A percentile compares a stretch with the other conserved stretches of the same genome.
These are phyloP conservation scores for Colletotrichum sp. DNA, from an alignment of 2,329 filamentous ascomycete genomes.

Conservation along the genomic window DNA sequence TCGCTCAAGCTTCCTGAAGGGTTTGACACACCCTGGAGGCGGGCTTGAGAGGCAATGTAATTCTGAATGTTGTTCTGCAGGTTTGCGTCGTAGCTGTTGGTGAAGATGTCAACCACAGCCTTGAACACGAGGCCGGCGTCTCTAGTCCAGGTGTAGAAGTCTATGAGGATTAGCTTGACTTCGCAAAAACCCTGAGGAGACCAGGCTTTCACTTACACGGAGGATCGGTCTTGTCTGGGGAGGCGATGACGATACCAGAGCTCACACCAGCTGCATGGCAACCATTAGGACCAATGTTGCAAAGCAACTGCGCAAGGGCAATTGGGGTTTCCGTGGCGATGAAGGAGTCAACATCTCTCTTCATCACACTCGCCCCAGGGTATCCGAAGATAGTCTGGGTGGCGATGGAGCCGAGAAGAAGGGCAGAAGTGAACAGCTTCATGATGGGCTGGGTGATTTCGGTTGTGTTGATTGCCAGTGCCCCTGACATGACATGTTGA, in stretches of 20 bases:
- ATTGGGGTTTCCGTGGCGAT: constrained; percentile 56
- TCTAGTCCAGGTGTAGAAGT: constrained; percentile 81
- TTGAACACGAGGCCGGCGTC: constrained; percentile 77
- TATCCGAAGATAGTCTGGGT: constrained; percentile 56
- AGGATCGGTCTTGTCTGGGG: constrained; percentile 57
- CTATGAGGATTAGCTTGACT: constrained; percentile 40
- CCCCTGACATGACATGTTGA: constrained; percentile 10
- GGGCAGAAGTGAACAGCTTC: constrained; percentile 53
- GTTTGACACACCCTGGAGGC: constrained; percentile 70
- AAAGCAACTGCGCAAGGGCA: constrained; percentile 56
- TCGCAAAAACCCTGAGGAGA: not conserved
- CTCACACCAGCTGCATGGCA: constrained; percentile 51
- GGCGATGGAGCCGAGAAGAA: constrained; percentile 56
- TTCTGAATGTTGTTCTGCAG: constrained; percentile 68
- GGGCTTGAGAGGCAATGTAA: constrained; percentile 71
- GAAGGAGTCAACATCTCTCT: constrained; percentile 57
- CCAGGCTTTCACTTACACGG: constrained; percentile 50
- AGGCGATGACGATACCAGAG: constrained; percentile 61
- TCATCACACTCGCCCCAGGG: constrained; percentile 46
- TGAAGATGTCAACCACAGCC: constrained; percentile 69
- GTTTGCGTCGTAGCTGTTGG: constrained; percentile 58
- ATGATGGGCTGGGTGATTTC: constrained; percentile 45
- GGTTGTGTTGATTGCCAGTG: constrained; percentile 14
- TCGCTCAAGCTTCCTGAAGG: constrained; percentile 66
- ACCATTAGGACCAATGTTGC: constrained; percentile 64